Percentiles rank a stretch among this genome's conserved stretches.
Evolutionary conservation across 129 eudicot genomes (phyloP).

Genomic region (Lonicera japonica): DNA sequence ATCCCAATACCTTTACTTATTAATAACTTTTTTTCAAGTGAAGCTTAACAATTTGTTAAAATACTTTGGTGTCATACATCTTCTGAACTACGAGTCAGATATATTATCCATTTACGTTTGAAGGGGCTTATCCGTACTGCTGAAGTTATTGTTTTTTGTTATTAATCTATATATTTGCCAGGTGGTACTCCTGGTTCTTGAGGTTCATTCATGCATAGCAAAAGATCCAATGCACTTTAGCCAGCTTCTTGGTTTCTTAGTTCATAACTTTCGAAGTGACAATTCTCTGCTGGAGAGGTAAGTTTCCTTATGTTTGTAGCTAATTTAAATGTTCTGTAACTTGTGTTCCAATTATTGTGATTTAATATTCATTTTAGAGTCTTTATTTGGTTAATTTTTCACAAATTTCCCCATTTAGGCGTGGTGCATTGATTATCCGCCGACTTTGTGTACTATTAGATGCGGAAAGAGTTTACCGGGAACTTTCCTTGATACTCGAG

Average conservation of each 20-base stretch:
- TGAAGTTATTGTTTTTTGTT: background rate
- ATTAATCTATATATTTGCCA: slow-evolving; percentile 22
- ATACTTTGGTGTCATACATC: background rate
- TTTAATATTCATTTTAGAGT: background rate
- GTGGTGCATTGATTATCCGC: slow-evolving; percentile 88
- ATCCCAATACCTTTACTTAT: background rate
- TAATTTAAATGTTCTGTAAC: background rate
- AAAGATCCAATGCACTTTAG: slow-evolving; percentile 66
- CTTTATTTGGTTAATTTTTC: background rate
- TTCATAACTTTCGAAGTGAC: slow-evolving; percentile 60
- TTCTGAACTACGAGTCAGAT: background rate
- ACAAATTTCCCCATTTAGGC: slow-evolving; percentile 30
- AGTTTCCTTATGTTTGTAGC: slow-evolving; percentile 11
- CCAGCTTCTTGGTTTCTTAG: slow-evolving; percentile 74
- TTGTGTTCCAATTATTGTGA: background rate
- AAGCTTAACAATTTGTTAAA: background rate
- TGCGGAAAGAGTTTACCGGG: slow-evolving; percentile 87
- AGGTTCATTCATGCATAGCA: slow-evolving; percentile 93
- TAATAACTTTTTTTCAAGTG: background rate
- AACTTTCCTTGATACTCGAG: slow-evolving; percentile 79
- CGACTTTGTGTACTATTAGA: slow-evolving; percentile 91
- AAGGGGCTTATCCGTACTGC: background rate
- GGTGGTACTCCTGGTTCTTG: slow-evolving; percentile 92
- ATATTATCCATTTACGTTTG: background rate
- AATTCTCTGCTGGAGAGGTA: slow-evolving; percentile 77